Conservation (phyloP, 2,329 filamentous ascomycete genomes). For the Monilinia fructigena region DNA sequence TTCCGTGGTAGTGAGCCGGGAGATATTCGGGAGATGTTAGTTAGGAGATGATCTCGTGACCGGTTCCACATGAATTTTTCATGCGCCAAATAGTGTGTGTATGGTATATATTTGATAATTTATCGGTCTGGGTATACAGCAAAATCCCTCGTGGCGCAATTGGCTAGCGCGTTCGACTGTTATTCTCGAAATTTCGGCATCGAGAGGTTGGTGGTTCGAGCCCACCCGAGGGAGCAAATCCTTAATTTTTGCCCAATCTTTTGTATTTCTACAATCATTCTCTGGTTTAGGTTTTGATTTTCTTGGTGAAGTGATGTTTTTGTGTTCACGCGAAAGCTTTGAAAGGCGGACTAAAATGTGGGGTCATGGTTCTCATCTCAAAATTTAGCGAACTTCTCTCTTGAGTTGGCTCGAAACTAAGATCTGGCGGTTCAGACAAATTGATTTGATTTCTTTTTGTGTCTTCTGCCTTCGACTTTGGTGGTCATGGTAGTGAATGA, state of each 20-base stretch:
- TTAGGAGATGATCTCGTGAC: no score
- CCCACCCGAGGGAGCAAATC: not conserved
- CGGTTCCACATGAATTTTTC: no score
- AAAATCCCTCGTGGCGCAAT: not conserved
- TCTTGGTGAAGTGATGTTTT: no score
- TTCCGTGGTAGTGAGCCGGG: no score
- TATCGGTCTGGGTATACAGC: not conserved
- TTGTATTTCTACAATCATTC: no score
- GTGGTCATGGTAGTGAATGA: not conserved
- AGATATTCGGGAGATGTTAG: no score
- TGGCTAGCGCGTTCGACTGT: constrained; percentile 5
- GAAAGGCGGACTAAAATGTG: not conserved
- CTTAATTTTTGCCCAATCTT: not conserved
- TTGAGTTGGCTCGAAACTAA: constrained; percentile 19
- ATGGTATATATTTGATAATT: no score
- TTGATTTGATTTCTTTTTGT: not conserved
- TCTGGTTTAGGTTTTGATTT: no score
- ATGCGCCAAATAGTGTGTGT: no score
- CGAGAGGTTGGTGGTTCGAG: constrained; percentile 10
- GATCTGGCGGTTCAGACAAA: constrained; percentile 7
- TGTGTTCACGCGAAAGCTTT: not conserved
- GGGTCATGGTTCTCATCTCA: not conserved
- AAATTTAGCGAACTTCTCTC: not conserved
- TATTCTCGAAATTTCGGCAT: not conserved
- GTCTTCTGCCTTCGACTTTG: not conserved